Evolutionary conservation across 306 rosid genomes (phyloP), one percentile per base, ranked within the genome.

Genomic region (Prunus fruticosa): DNA sequence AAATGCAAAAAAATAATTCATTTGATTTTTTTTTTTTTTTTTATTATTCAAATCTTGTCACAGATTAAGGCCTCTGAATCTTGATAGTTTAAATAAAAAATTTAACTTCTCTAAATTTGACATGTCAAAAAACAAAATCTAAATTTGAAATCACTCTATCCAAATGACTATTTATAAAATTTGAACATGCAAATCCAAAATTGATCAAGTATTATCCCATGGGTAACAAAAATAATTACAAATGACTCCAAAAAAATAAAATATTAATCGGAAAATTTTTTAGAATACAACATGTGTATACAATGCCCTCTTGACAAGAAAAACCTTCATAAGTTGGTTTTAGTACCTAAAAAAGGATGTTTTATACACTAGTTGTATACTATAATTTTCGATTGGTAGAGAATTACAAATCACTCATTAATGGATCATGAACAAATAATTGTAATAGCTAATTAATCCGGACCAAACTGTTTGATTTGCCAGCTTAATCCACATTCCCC

Each of bases 401-500:
- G n/a, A 8, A 19, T 2, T 20, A 13, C 5, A 25, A 8, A 11
- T 13, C 5, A 23, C 8, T 45, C 25, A 14, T 56, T 30, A 38
- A 12, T 6, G 45, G 57, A 23, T 45, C 6, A 5, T 60, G 11
- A 63, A 41, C 57, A 15, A 73, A 23, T 67, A 18, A 54, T 62
- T 64, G 50, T 71, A 69, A 46, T 38, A 43, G n/a, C 45, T 54
- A 53, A 51, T 54, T 49, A 63, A 43, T 54, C 41, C 38, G 47
- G 56, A 71, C 11, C 61, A 75, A 79, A 71, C 49, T 69, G 61
- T 49, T 30, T 64, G 69, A n/a, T 74, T 73, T n/a, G 19, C 15
- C 16, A 23, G 20, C 3, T 75, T 15, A 27, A 63, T 30, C 45
- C 67, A 18, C 6, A 63, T 63, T 60, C 64, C 34, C 64, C 43